phyloP scores from a whole-genome alignment of 1,139 yeast species.

The Nakaseomyces sp. region DNA sequence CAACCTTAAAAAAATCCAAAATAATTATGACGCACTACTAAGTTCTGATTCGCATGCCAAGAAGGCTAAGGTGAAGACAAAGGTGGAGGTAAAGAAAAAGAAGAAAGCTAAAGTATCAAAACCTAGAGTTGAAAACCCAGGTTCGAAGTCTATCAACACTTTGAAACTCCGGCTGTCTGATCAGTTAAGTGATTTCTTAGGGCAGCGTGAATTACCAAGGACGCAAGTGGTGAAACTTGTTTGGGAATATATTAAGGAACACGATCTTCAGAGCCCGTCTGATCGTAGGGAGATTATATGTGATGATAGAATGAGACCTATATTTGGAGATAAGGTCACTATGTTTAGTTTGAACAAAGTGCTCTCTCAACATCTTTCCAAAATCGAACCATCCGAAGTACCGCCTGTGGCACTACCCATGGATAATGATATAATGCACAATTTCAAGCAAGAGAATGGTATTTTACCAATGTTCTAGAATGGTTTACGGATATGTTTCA shows the following conservation, averaged over 20 bases:
- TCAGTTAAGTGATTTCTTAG: slow-evolving; percentile 41
- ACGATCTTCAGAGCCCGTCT: slow-evolving; percentile 58
- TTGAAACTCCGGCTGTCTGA: slow-evolving; percentile 38
- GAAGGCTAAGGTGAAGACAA: slow-evolving; percentile 7
- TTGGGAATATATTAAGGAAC: slow-evolving; percentile 65
- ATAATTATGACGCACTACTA: slow-evolving; percentile 9
- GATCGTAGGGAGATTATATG: slow-evolving; percentile 62
- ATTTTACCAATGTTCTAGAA: not conserved
- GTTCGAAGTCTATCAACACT: slow-evolving; percentile 19
- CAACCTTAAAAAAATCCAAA: slow-evolving; percentile 25
- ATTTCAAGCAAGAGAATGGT: slow-evolving; percentile 2
- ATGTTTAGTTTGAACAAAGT: slow-evolving; percentile 65
- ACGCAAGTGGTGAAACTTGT: slow-evolving; percentile 64
- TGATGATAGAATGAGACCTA: slow-evolving; percentile 50
- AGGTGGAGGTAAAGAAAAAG: slow-evolving; percentile 8
- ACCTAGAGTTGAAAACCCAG: slow-evolving; percentile 9
- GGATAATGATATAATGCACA: not conserved
- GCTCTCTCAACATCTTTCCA: slow-evolving; percentile 38
- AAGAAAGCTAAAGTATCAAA: slow-evolving; percentile 22
- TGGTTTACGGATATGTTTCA: not conserved
- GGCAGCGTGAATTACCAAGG: slow-evolving; percentile 43
- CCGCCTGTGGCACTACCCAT: not conserved
- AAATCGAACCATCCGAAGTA: not conserved
- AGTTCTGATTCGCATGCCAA: slow-evolving; percentile 6
- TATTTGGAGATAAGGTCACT: slow-evolving; percentile 55